A percentile compares a stretch with the other conserved stretches of the same genome.
Conservation (phyloP, 2,329 filamentous ascomycete genomes). For the Boeremia lycopersici region DNA sequence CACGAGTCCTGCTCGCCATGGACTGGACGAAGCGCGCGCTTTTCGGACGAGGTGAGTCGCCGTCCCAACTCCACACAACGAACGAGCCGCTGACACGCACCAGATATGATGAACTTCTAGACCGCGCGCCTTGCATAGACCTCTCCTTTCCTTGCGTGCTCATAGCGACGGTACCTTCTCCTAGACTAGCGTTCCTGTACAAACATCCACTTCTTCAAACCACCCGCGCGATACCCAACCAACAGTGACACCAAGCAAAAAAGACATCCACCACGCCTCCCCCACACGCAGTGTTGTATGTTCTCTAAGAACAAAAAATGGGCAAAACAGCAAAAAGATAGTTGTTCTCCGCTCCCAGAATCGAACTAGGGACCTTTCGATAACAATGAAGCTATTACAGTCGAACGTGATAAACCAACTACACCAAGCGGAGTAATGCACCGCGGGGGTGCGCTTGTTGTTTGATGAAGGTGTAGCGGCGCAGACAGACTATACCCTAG, state of each 20-base stretch:
- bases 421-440: slow-evolving; percentile 18
- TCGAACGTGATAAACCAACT: slow-evolving; percentile 22
- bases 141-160: background rate
- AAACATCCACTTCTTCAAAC: background rate
- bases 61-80: no score
- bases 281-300: no score
- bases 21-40: slow-evolving; percentile 97
- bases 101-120: slow-evolving; percentile 45
- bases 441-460: slow-evolving; percentile 8
- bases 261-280: no score
- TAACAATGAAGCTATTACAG: slow-evolving; percentile 20
- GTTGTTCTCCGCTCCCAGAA: slow-evolving; percentile 17
- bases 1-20: slow-evolving; percentile 88
- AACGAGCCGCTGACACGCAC: background rate
- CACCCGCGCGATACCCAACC: background rate
- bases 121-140: slow-evolving; percentile 6
- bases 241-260: no score
- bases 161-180: slow-evolving; percentile 1
- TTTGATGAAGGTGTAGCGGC: background rate
- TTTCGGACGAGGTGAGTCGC: slow-evolving; percentile 89
- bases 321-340: background rate
- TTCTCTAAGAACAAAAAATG: background rate
- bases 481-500: no score
- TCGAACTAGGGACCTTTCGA: slow-evolving; percentile 23
- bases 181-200: slow-evolving; percentile 10